These are phyloP conservation scores for Agaricales sp. DNA, from an alignment of 1,284 basidiomycete species.

Conservation along the genomic window DNA sequence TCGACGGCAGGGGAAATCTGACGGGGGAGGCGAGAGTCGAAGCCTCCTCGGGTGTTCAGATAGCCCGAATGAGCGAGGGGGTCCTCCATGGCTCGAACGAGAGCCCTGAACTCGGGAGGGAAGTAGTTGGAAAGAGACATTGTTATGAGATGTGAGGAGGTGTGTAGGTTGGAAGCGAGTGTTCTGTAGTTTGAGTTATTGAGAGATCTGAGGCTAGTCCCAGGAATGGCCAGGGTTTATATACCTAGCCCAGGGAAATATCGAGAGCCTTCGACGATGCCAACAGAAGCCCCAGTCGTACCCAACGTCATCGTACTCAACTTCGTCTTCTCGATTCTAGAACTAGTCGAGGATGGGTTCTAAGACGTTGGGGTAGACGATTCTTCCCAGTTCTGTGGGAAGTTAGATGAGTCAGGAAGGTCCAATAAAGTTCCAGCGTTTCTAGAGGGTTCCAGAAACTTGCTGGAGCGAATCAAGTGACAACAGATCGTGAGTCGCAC, in stretches of 20 bases:
- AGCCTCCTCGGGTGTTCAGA: slow-evolving; percentile 9
- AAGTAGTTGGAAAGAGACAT: slow-evolving; percentile 16
- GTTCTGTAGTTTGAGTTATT: no score
- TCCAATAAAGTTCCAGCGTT: no score
- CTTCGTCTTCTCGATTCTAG: no score
- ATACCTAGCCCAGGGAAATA: not conserved
- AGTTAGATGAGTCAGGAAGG: no score
- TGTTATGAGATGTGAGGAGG: not conserved
- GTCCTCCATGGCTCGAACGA: slow-evolving; percentile 37
- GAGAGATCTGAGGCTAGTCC: not conserved
- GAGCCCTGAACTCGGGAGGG: slow-evolving; percentile 17
- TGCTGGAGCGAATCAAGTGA: no score
- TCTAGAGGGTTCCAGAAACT: not conserved
- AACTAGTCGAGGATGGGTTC: no score
- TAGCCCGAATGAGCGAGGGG: slow-evolving; percentile 23
- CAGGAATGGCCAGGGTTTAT: not conserved
- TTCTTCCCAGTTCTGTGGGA: no score
- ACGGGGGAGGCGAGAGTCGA: slow-evolving; percentile 12
- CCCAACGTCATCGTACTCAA: no score
- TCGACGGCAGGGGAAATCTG: slow-evolving; percentile 8
- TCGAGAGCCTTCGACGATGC: not conserved
- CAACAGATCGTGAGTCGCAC: no score
- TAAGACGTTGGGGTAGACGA: no score
- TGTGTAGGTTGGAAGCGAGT: not conserved
- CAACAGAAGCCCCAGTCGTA: no score